Percentiles rank a stretch among this genome's conserved stretches.
Conservation (phyloP, 1,139 yeast genomes). For the Williopsis jadinii region DNA sequence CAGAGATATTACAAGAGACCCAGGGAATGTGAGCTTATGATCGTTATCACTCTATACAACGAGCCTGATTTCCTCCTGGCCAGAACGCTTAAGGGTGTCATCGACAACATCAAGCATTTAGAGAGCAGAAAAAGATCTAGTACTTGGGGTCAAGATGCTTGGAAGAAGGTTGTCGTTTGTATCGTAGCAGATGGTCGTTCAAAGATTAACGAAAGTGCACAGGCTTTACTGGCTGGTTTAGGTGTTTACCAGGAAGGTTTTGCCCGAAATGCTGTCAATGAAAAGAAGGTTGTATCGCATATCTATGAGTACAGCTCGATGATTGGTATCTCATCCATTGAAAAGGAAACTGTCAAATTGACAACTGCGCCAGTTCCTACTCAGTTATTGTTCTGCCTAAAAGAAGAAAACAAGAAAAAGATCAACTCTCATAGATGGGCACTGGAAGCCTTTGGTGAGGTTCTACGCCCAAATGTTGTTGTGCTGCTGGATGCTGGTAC, state of each 20-base stretch:
- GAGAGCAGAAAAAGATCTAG: conserved; percentile 60
- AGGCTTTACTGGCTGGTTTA: conserved; percentile 81
- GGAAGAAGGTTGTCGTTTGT: conserved; percentile 91
- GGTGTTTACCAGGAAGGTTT: conserved; percentile 96
- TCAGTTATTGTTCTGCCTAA: conserved; percentile 83
- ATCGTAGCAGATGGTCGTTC: conserved; percentile 93
- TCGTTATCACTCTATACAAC: conserved; percentile 90
- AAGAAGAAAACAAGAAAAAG: conserved; percentile 84
- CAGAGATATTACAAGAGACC: conserved; percentile 57
- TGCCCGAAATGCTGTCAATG: conserved; percentile 85
- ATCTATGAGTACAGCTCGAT: conserved; percentile 81
- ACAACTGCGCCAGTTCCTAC: conserved; percentile 69
- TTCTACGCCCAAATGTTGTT: conserved; percentile 79
- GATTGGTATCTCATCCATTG: conserved; percentile 39
- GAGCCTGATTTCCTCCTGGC: conserved; percentile 87
- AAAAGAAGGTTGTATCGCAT: conserved; percentile 82
- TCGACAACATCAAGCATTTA: conserved; percentile 84
- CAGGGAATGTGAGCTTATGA: conserved; percentile 80
- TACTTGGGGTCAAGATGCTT: conserved; percentile 80
- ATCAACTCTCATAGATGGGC: conserved; percentile 97
- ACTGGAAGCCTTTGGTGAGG: conserved; percentile 85
- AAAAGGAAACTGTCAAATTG: conserved; percentile 57
- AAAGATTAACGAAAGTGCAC: conserved; percentile 75
- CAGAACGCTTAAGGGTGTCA: conserved; percentile 86
- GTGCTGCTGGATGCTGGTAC: conserved; percentile 92